Conservation (phyloP, 768 basidiomycete genomes). For the Chalciporus sphaerocephalus region DNA sequence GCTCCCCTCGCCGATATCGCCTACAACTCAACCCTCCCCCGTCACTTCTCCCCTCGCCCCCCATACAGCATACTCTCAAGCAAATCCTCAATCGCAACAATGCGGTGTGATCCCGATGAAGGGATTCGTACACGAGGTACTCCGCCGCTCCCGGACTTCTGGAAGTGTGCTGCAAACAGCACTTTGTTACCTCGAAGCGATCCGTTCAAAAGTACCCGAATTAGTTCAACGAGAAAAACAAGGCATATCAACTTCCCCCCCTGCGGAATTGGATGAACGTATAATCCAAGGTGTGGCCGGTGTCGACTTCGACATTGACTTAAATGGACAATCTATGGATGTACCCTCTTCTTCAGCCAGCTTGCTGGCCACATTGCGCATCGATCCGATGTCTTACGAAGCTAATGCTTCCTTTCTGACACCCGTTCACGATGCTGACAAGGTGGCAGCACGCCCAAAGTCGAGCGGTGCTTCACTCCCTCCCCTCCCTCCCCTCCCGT, state of each 20-base stretch:
- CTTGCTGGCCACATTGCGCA: constrained; percentile 42
- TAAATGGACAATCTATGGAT: constrained; percentile 15
- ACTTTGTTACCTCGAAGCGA: constrained; percentile 80
- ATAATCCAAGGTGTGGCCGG: constrained; percentile 43
- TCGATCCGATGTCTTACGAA: constrained; percentile 29
- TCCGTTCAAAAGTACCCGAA: constrained; percentile 67
- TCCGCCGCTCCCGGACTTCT: constrained; percentile 81
- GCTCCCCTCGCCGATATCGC: constrained; percentile 53
- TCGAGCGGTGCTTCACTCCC: constrained; percentile 21
- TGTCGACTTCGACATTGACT: constrained; percentile 38
- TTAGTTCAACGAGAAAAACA: constrained; percentile 49
- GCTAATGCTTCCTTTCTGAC: constrained; percentile 14
- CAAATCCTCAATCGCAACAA: constrained; percentile 11
- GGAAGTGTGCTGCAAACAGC: constrained; percentile 83
- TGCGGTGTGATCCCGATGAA: constrained; percentile 55
- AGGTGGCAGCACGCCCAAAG: constrained; percentile 8
- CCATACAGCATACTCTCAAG: constrained; percentile 20
- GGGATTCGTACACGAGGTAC: constrained; percentile 82
- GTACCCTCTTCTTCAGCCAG: constrained; percentile 19
- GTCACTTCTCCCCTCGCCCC: constrained; percentile 27
- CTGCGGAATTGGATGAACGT: constrained; percentile 40
- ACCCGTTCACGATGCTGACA: constrained; percentile 11
- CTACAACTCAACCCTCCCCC: constrained; percentile 38
- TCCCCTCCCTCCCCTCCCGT: constrained; percentile 52
- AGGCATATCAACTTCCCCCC: constrained; percentile 39